Base-by-base conservation (phyloP, 345 rosid species). In the Linum trigynum region DNA sequence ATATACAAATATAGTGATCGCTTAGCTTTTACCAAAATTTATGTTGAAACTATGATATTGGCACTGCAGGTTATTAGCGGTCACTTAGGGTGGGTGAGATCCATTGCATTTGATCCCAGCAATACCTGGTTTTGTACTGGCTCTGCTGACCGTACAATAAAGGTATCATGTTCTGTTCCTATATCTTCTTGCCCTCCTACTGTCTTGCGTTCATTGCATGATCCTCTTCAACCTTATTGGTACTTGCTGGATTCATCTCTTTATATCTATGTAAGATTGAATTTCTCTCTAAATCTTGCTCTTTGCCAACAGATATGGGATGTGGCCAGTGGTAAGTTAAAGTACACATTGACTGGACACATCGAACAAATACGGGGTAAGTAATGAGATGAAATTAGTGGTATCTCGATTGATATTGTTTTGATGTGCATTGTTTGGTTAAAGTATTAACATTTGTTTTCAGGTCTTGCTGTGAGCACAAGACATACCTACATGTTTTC, bases 41-140 rank as follows among this genome's bases (percentile, higher is more conserved):
- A 40, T 59, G 6, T 67, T 72, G 53, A 43, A 43, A 43, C 50
- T 7, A 7, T 43, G 9, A 5, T 5, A 5, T 4, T 2, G 50
- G 50, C 0, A 5, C 50, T 43, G 61, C 62, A 87, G 90, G 94
- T 87, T 67, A 88, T 94, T 71, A 88, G 90, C 57, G 99, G 97
- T 51, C 99, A 94, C 77, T 80, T 94, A 83, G 99, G 99, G 65
- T 94, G 99, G 99, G 97, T 94, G 65, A 84, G 99, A 80, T 88
- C 99, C 41, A 62, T 94, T 53, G 96, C 99, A 3, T 94, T 94
- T 79, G 97, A 94, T 81, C 96, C 97, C 3, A 90, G 99, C 79
- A 94, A 94, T 77, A 69, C 80, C 56, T 94, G 99, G 99, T 94
- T 94, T 73, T 88, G 97, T 71, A 90, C 99, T 69, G 99, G 99